Base-by-base conservation (phyloP, 371 early-diverging fungal species). In the Mortierella sp. region DNA sequence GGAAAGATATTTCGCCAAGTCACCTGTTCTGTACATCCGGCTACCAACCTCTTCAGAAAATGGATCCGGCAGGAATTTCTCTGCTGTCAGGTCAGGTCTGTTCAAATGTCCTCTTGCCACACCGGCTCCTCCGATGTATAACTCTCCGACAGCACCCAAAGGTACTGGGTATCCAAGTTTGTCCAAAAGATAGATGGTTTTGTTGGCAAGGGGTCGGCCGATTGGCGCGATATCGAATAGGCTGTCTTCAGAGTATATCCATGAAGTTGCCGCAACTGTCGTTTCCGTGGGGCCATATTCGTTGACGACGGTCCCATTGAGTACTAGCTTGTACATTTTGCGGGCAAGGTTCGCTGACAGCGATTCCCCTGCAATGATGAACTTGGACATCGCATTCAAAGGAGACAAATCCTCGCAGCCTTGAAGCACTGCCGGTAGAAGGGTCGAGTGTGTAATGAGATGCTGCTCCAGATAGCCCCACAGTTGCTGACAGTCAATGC, bases 201-300 rank as follows among this genome's bases (percentile, higher is more conserved):
- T 48, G 50, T 56, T 56, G 46, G 32, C 3, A 28, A 19, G 19
- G 27, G 34, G 56, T 21, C 47, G 15, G 5, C 50, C 59, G 28
- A 50, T 50, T 0, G 50, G 59, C 7, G 17, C 17, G 14, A 8
- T 12, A 4, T 28, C 41, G 7, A 7, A 8, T 17, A 19, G 9
- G 24, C 9, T 9, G 6, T 19, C 4, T 15, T 9, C 21, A 3
- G 23, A 11, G 9, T 6, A 24, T 27, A 15, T 42, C 34, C 50
- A 50, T 11, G 42, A n/a, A 6, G 27, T 15, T 6, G 58, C 59
- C 5, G 28, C 41, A 8, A 59, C 50, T 2, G 59, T 27, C 11
- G 50, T 27, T 39, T 59, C 59, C 2, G 59, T 59, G 4, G 59
- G 50, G 4, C 59, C 50, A 39, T 59, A 59, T 19, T 2, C 39